Percentiles rank a stretch among this genome's conserved stretches.
These are phyloP conservation scores for Mycocentrospora acerina DNA, from an alignment of 2,329 filamentous ascomycete genomes.

Conservation along the genomic window DNA sequence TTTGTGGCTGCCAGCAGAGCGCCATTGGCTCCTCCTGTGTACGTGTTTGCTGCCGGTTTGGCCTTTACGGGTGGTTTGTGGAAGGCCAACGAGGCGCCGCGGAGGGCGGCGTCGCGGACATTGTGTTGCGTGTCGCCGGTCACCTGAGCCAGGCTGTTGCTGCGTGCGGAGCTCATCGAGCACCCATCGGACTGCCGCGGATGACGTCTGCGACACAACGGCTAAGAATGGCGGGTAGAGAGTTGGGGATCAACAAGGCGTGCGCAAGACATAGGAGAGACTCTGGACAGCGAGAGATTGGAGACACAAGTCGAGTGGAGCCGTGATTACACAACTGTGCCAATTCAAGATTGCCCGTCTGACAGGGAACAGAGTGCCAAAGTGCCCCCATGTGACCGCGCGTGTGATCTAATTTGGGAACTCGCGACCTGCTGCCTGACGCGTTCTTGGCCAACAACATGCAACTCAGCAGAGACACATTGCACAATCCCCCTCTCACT, in stretches of 20 bases:
- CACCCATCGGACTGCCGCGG: slow-evolving; percentile 34
- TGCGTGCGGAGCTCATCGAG: slow-evolving; percentile 41
- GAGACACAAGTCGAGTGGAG: slow-evolving; percentile 12
- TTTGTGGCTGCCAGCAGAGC: slow-evolving; percentile 50
- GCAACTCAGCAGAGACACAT: no score
- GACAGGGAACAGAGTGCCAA: no score
- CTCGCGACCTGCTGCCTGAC: slow-evolving; percentile 16
- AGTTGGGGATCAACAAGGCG: slow-evolving; percentile 1
- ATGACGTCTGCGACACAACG: slow-evolving; percentile 13
- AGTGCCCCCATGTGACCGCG: no score
- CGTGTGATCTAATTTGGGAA: no score
- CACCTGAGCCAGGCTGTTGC: slow-evolving; percentile 27
- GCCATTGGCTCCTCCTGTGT: slow-evolving; percentile 44
- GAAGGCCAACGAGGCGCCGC: slow-evolving; percentile 53
- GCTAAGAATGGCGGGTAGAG: neutral
- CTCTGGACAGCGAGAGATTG: slow-evolving; percentile 16
- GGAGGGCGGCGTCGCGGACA: slow-evolving; percentile 49
- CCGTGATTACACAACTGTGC: slow-evolving; percentile 6
- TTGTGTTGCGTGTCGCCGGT: slow-evolving; percentile 41
- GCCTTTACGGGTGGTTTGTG: slow-evolving; percentile 46
- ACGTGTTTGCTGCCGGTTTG: slow-evolving; percentile 43
- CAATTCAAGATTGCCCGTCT: no score
- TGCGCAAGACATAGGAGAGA: slow-evolving; percentile 6
- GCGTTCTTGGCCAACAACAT: no score
- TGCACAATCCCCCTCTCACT: slow-evolving; percentile 3